Conservation (phyloP, 2,329 filamentous ascomycete genomes). For the Penicillium sp. region DNA sequence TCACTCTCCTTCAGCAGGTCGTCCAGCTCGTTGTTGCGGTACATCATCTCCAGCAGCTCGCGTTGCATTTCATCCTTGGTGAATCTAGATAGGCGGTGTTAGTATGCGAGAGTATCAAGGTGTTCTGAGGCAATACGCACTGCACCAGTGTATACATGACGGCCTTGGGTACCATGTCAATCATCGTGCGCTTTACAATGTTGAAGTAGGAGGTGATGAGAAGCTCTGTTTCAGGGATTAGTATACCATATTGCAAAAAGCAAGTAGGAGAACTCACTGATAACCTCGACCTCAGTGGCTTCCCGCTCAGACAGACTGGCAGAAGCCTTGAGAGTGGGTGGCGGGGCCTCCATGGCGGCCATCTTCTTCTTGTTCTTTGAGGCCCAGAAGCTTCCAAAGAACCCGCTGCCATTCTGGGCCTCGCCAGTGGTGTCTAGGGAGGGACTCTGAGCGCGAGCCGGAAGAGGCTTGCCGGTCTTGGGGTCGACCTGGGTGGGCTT, state of each 20-base stretch:
- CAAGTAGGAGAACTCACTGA: conserved; percentile 60
- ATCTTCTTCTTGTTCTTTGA: conserved; percentile 99
- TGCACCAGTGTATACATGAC: conserved; percentile 97
- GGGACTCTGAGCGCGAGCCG: conserved; percentile 70
- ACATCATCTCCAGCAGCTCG: conserved; percentile 96
- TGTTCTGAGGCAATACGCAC: conserved; percentile 52
- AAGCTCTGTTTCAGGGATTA: conserved; percentile 58
- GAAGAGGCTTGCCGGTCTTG: conserved; percentile 95
- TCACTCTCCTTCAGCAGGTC: conserved; percentile 96
- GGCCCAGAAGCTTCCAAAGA: conserved; percentile 98
- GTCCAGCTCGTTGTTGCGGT: conserved; percentile 82
- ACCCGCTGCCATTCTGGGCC: conserved; percentile 62
- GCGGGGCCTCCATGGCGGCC: conserved; percentile 97
- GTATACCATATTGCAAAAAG: neutral
- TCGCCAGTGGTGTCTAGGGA: conserved; percentile 57
- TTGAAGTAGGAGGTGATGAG: conserved; percentile 97
- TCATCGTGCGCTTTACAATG: conserved; percentile 97
- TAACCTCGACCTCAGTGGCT: conserved; percentile 93
- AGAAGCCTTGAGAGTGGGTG: conserved; percentile 86
- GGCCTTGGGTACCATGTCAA: conserved; percentile 99
- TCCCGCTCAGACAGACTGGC: conserved; percentile 92
- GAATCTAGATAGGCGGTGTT: conserved; percentile 51
- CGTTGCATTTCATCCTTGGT: conserved; percentile 99
- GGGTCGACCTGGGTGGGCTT: conserved; percentile 95
- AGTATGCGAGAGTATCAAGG: conserved; percentile 1